Conservation (phyloP, 23 red algal genomes). For the Gracilaria vermiculophylla region DNA sequence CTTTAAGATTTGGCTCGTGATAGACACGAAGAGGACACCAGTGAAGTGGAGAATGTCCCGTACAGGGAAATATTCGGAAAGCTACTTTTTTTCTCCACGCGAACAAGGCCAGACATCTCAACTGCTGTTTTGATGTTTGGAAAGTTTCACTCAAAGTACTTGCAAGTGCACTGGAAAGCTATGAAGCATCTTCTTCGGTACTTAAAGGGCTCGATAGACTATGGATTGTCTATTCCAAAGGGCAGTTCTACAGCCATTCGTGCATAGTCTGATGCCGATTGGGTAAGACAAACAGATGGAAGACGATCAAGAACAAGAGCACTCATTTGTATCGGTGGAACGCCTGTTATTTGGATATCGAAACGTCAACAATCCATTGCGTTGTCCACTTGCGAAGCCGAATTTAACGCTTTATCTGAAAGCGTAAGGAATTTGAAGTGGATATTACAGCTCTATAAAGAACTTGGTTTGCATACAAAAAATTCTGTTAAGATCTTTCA, state of each 20-base stretch:
- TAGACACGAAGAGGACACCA: neutral
- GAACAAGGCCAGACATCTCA: conserved; percentile 2
- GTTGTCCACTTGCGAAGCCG: conserved; percentile 20
- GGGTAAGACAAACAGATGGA: neutral
- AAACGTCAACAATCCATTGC: conserved; percentile 8
- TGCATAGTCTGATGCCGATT: conserved; percentile 1
- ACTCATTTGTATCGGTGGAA: neutral
- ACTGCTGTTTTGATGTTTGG: conserved; percentile 18
- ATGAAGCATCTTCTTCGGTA: conserved; percentile 3
- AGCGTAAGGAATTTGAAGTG: neutral
- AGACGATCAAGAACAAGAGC: neutral
- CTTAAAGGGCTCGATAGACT: neutral
- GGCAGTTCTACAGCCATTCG: neutral
- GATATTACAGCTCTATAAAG: neutral
- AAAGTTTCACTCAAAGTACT: neutral
- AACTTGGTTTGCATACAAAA: neutral
- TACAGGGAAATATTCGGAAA: conserved; percentile 21
- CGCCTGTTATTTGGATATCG: conserved; percentile 12
- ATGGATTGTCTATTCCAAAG: neutral
- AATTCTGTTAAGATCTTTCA: neutral
- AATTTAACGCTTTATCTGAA: conserved; percentile 20
- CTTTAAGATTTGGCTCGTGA: neutral
- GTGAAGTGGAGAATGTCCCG: neutral
- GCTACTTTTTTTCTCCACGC: conserved; percentile 11
- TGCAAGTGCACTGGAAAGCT: neutral